Evolutionary conservation across 306 rosid species (phyloP), one percentile per base, ranked within the genome.

Genomic region (Morella rubra): DNA sequence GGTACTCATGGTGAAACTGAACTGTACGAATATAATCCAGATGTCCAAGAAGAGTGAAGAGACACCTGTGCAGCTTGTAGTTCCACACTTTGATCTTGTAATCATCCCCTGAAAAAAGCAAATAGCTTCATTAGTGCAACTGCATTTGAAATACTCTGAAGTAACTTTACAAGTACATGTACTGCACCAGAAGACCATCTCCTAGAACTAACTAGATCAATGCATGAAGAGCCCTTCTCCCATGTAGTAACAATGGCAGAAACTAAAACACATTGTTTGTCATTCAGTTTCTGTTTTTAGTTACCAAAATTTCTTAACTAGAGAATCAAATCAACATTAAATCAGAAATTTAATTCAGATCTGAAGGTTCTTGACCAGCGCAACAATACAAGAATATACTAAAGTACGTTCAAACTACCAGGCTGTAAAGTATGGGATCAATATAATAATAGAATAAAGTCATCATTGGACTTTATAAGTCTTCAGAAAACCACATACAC

Each of bases 11-110:
- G 86, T 94, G 98, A 88, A 93, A 94, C 81, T 94, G 98, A 77
- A 94, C 97, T 0, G 98, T 94, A 24, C 98, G 98, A 18, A 94
- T 94, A 76, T 94, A 91, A 85, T 94, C 98, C 74, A 94, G 98
- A 84, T 94, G 98, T 69, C 98, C 98, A 49, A 94, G 88, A 75
- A 94, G 97, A 56, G 98, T 91, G 85, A 94, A 94, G 75, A 94
- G 87, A 81, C 97, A 94, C 80, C 97, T 85, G 53, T 94, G 98
- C 87, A 90, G 82, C 93, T 94, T 94, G 86, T 94, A 94, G 91
- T 94, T 94, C 98, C 98, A 94, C 66, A 94, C 98, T 77, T 94
- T 94, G 83, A 94, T 94, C 87, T 94, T 94, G 91, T 94, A 94
- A 81, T 94, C 98, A 79, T 94, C 98, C 86, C 98, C 98, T 94